Conservation (phyloP, 805 yeast genomes). For the Scheffersomyces lignosus region DNA sequence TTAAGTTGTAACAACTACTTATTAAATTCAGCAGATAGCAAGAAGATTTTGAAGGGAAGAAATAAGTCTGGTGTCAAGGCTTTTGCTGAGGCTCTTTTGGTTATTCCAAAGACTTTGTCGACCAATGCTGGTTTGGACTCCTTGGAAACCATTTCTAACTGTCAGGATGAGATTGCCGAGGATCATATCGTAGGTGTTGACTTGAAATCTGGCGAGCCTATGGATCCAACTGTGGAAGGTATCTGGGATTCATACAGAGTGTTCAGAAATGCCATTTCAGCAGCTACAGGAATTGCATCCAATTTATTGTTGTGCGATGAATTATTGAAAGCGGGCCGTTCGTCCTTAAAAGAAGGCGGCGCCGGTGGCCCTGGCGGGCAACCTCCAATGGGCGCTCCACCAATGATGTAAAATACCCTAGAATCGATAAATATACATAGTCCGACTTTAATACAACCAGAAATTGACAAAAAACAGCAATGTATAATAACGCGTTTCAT, state of each 20-base stretch:
- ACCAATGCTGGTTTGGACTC: slow-evolving; percentile 93
- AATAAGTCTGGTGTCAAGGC: slow-evolving; percentile 89
- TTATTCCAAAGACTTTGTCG: slow-evolving; percentile 90
- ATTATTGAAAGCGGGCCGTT: slow-evolving; percentile 92
- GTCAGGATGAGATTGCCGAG: slow-evolving; percentile 84
- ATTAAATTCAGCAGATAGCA: slow-evolving; percentile 40
- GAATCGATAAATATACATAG: neutral
- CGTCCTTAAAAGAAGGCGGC: slow-evolving; percentile 68
- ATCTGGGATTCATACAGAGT: slow-evolving; percentile 97
- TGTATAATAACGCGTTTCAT: too few relatives aligned
- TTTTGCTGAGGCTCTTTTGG: slow-evolving; percentile 86
- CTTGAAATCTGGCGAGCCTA: slow-evolving; percentile 87
- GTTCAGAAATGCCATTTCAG: slow-evolving; percentile 84
- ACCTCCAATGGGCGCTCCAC: slow-evolving; percentile 18
- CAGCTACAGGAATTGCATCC: slow-evolving; percentile 93
- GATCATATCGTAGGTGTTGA: slow-evolving; percentile 89
- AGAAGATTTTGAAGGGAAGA: slow-evolving; percentile 73
- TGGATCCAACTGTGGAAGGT: slow-evolving; percentile 93
- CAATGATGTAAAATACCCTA: slow-evolving; percentile 11
- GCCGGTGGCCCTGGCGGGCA: slow-evolving; percentile 21
- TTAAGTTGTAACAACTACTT: slow-evolving; percentile 76
- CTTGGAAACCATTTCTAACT: slow-evolving; percentile 80
- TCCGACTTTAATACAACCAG: neutral
- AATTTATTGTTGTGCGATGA: slow-evolving; percentile 94
- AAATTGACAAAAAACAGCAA: neutral